phyloP scores from a whole-genome alignment of 208 protist species.

The Strigomonas culicis region DNA sequence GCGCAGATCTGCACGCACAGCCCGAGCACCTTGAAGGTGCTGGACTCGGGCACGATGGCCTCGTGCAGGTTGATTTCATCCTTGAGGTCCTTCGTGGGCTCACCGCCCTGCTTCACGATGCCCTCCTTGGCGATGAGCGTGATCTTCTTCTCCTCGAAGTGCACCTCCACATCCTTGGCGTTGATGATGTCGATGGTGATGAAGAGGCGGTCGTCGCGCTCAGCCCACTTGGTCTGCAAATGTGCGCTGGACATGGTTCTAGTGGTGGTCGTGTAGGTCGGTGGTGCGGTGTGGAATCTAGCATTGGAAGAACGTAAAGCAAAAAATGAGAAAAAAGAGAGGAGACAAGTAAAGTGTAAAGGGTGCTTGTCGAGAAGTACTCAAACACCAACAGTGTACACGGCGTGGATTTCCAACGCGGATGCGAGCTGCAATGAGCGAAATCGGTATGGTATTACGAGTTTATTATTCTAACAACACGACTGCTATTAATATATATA shows the following conservation, averaged over 20 bases:
- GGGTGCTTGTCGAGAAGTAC: not conserved
- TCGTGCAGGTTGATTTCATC: slow-evolving; percentile 72
- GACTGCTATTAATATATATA: too few relatives aligned
- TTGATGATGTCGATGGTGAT: slow-evolving; percentile 79
- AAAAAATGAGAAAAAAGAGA: slow-evolving; percentile 1
- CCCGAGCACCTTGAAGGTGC: slow-evolving; percentile 86
- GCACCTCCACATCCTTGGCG: slow-evolving; percentile 67
- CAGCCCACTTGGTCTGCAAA: slow-evolving; percentile 88
- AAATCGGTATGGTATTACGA: too few relatives aligned
- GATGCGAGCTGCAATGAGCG: too few relatives aligned
- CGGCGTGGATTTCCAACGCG: too few relatives aligned
- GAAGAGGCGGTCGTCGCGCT: slow-evolving; percentile 84
- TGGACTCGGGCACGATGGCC: slow-evolving; percentile 72
- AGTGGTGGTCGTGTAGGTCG: too few relatives aligned
- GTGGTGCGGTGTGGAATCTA: not conserved
- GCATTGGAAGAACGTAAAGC: not conserved
- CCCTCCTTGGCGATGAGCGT: slow-evolving; percentile 59
- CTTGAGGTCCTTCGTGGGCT: slow-evolving; percentile 51
- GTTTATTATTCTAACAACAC: too few relatives aligned
- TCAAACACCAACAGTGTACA: too few relatives aligned
- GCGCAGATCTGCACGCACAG: slow-evolving; percentile 84
- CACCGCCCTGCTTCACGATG: slow-evolving; percentile 57
- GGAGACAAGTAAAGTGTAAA: not conserved
- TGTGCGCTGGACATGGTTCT: slow-evolving; percentile 47
- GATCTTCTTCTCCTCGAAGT: slow-evolving; percentile 79